Evolutionary conservation across 495 filamentous ascomycete species (phyloP).

Genomic region (Neurospora discreta): DNA sequence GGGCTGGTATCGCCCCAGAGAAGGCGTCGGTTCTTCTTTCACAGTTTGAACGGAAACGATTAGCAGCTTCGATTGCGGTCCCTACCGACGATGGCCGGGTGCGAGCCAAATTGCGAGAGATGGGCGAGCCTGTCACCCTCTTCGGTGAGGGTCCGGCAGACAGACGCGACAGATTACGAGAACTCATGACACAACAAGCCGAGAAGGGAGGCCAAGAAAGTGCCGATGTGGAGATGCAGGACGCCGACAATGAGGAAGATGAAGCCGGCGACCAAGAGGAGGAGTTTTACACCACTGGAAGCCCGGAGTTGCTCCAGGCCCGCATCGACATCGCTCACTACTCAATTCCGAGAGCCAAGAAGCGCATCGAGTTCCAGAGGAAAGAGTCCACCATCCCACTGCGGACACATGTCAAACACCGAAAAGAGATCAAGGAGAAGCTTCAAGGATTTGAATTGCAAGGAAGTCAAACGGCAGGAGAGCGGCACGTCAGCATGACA

Average conservation of each 20-base stretch:
- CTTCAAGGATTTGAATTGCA: slow-evolving; percentile 76
- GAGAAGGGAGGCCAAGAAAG: slow-evolving; percentile 46
- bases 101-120: slow-evolving; percentile 63
- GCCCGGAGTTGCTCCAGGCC: slow-evolving; percentile 60
- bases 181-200: slow-evolving; percentile 62
- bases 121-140: slow-evolving; percentile 85
- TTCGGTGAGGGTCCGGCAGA: slow-evolving; percentile 89
- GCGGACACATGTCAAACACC: slow-evolving; percentile 79
- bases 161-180: slow-evolving; percentile 75
- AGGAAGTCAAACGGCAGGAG: slow-evolving; percentile 84
- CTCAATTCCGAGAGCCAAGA: slow-evolving; percentile 73
- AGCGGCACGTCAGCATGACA: slow-evolving; percentile 79
- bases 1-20: slow-evolving; percentile 71
- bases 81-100: slow-evolving; percentile 91
- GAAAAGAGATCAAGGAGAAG: slow-evolving; percentile 78
- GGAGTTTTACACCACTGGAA: slow-evolving; percentile 88
- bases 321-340: slow-evolving; percentile 74
- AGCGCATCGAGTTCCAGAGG: slow-evolving; percentile 62
- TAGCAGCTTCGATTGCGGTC: slow-evolving; percentile 83
- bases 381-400: slow-evolving; percentile 71
- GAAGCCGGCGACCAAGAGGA: slow-evolving; percentile 69
- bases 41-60: slow-evolving; percentile 81
- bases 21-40: slow-evolving; percentile 79
- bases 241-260: slow-evolving; percentile 55
- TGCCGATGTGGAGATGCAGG: slow-evolving; percentile 50